Conservation (phyloP, 2,329 filamentous ascomycete genomes). For the Fragosphaeria purpurea region DNA sequence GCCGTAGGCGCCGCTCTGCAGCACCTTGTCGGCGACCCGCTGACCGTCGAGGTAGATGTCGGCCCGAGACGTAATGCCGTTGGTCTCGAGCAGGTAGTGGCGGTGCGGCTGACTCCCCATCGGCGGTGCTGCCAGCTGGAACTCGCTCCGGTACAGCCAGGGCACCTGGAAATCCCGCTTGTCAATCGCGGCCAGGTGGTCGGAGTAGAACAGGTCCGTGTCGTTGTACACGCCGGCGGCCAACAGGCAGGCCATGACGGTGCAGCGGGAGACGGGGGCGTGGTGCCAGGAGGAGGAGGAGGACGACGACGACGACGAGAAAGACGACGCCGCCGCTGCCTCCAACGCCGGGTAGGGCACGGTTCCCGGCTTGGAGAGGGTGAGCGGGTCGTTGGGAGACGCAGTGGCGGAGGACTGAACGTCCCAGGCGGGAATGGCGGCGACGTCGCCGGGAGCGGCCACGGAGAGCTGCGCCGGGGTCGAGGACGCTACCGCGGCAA, state of each 20-base stretch:
- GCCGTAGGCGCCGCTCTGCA: slow-evolving; percentile 46
- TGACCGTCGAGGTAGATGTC: slow-evolving; percentile 51
- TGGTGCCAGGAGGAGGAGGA: slow-evolving; percentile 43
- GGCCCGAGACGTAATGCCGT: slow-evolving; percentile 50
- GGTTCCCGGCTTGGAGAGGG: slow-evolving; percentile 29
- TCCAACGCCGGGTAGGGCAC: no score
- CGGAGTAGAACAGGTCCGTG: slow-evolving; percentile 43
- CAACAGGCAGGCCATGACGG: slow-evolving; percentile 48
- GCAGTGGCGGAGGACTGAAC: slow-evolving; percentile 34
- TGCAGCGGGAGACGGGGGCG: slow-evolving; percentile 35
- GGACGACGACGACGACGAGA: slow-evolving; percentile 14
- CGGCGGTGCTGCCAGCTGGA: slow-evolving; percentile 23
- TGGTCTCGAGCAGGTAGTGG: slow-evolving; percentile 43
- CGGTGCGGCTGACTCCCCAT: slow-evolving; percentile 12
- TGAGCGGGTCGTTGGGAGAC: slow-evolving; percentile 22
- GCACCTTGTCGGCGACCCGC: slow-evolving; percentile 34
- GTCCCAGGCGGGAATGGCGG: slow-evolving; percentile 35
- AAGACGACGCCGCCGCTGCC: no score
- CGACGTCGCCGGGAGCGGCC: slow-evolving; percentile 15
- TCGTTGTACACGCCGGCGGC: slow-evolving; percentile 42
- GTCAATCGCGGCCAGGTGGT: slow-evolving; percentile 33
- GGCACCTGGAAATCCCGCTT: slow-evolving; percentile 38
- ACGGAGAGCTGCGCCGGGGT: neutral
- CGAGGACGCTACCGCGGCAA: neutral
- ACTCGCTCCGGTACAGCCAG: slow-evolving; percentile 50